These are phyloP conservation scores for Alternaria angustiovoidea DNA, from an alignment of 2,329 filamentous ascomycete species.

Conservation along the genomic window DNA sequence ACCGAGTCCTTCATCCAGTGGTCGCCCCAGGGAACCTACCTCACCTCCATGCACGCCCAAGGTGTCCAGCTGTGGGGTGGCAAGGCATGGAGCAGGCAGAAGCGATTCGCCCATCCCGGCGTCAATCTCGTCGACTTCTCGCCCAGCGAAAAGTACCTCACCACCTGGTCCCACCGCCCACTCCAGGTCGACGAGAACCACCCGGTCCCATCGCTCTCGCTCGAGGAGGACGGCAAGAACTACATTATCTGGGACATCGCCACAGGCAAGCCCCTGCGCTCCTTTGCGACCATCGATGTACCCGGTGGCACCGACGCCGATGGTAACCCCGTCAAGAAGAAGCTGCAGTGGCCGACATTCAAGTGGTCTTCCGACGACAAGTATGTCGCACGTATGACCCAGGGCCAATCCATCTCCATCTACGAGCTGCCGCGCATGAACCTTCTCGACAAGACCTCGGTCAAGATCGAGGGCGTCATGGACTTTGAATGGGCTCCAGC, in stretches of 20 bases:
- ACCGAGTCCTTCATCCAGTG: constrained; percentile 98
- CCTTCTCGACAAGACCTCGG: constrained; percentile 84
- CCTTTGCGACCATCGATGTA: constrained; percentile 89
- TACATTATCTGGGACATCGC: constrained; percentile 98
- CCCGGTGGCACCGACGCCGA: constrained; percentile 69
- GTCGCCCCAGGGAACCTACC: constrained; percentile 93
- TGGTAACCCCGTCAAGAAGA: constrained; percentile 78
- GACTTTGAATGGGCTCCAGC: constrained; percentile 98
- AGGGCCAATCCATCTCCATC: constrained; percentile 86
- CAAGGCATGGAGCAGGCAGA: constrained; percentile 84
- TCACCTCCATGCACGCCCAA: constrained; percentile 93
- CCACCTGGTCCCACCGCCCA: constrained; percentile 94
- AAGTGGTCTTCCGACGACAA: constrained; percentile 99
- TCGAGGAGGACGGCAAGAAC: constrained; percentile 98
- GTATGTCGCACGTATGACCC: constrained; percentile 91
- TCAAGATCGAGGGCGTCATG: constrained; percentile 96
- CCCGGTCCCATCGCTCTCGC: constrained; percentile 72
- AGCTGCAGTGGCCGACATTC: constrained; percentile 98
- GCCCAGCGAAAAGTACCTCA: constrained; percentile 88
- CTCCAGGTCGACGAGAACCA: constrained; percentile 92
- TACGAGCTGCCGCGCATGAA: constrained; percentile 92
- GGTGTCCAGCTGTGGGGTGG: constrained; percentile 98
- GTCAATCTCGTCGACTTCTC: constrained; percentile 98
- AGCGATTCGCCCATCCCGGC: constrained; percentile 92
- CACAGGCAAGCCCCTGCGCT: constrained; percentile 86